Conservation (phyloP, 2,329 filamentous ascomycete species). For the Aspergillus brasiliensis region DNA sequence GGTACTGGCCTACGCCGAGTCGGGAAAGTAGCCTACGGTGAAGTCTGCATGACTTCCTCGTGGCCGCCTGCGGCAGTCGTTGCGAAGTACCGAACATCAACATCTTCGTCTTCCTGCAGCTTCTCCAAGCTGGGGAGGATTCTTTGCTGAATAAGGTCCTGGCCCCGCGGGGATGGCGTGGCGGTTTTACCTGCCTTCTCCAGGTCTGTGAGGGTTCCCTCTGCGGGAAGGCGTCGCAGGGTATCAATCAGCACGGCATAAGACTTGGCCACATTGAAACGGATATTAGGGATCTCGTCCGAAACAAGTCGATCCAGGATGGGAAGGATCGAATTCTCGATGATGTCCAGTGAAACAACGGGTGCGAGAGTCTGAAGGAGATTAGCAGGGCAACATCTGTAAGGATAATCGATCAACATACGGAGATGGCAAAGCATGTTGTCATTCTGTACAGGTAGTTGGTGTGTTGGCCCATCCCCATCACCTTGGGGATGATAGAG, state of each 20-base stretch:
- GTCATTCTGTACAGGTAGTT: slow-evolving; percentile 99
- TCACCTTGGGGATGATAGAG: slow-evolving; percentile 97
- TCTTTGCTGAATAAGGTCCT: slow-evolving; percentile 80
- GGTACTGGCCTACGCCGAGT: slow-evolving; percentile 8
- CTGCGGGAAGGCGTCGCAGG: slow-evolving; percentile 85
- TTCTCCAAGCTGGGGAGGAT: slow-evolving; percentile 91
- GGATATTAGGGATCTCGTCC: slow-evolving; percentile 97
- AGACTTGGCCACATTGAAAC: slow-evolving; percentile 99
- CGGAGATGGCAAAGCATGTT: slow-evolving; percentile 98
- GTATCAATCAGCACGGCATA: slow-evolving; percentile 87
- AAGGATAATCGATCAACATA: slow-evolving; percentile 55
- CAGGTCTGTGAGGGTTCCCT: slow-evolving; percentile 80
- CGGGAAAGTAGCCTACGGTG: slow-evolving; percentile 37
- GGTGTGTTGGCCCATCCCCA: slow-evolving; percentile 95
- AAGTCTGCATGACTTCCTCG: slow-evolving; percentile 59
- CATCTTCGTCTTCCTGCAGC: slow-evolving; percentile 94
- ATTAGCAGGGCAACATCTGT: slow-evolving; percentile 28
- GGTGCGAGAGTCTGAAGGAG: slow-evolving; percentile 77
- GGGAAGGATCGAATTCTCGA: slow-evolving; percentile 87
- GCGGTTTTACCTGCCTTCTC: slow-evolving; percentile 70
- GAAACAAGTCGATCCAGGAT: slow-evolving; percentile 93
- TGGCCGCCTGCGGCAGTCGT: slow-evolving; percentile 73
- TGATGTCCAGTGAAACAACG: slow-evolving; percentile 90
- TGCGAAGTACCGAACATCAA: slow-evolving; percentile 97
- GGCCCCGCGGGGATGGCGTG: slow-evolving; percentile 68